Percentiles rank a stretch among this genome's conserved stretches.
Conservation (phyloP, 2,329 filamentous ascomycete species). For the Eutypa lata region DNA sequence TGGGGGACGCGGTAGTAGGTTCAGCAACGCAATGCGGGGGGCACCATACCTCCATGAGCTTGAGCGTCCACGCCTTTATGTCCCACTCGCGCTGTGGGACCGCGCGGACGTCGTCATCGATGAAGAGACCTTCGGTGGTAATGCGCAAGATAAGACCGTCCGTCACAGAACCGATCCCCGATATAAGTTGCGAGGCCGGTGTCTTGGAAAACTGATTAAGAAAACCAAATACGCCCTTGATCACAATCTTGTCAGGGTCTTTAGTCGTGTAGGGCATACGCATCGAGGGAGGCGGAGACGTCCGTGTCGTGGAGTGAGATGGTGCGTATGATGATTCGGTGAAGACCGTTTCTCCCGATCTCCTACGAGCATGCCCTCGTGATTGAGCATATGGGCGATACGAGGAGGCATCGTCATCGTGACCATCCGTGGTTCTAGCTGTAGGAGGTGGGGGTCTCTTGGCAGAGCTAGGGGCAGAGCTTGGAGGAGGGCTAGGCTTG, state of each 20-base stretch:
- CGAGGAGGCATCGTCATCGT: constrained; percentile 66
- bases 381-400: constrained; percentile 76
- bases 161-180: constrained; percentile 79
- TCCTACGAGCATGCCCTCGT: constrained; percentile 54
- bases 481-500: constrained; percentile 6
- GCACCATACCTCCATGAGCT: constrained; percentile 85
- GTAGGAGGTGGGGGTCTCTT: constrained; percentile 32
- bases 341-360: constrained; percentile 67
- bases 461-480: constrained; percentile 16
- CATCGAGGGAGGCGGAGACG: constrained; percentile 76
- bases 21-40: constrained; percentile 58
- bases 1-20: constrained; percentile 38
- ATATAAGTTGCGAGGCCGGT: constrained; percentile 86
- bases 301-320: constrained; percentile 78
- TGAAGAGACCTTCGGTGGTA: constrained; percentile 90
- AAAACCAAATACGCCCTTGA: constrained; percentile 89
- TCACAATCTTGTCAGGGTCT: constrained; percentile 93
- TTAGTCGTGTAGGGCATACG: constrained; percentile 79
- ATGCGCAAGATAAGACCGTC: constrained; percentile 91
- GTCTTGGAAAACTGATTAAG: constrained; percentile 84
- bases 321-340: constrained; percentile 86
- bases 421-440: constrained; percentile 56
- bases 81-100: constrained; percentile 98
- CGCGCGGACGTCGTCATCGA: constrained; percentile 89
- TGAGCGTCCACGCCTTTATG: constrained; percentile 96